A percentile compares a stretch with the other conserved stretches of the same genome.
Conservation (phyloP, 768 basidiomycete species). For the Boletus sensibilis region DNA sequence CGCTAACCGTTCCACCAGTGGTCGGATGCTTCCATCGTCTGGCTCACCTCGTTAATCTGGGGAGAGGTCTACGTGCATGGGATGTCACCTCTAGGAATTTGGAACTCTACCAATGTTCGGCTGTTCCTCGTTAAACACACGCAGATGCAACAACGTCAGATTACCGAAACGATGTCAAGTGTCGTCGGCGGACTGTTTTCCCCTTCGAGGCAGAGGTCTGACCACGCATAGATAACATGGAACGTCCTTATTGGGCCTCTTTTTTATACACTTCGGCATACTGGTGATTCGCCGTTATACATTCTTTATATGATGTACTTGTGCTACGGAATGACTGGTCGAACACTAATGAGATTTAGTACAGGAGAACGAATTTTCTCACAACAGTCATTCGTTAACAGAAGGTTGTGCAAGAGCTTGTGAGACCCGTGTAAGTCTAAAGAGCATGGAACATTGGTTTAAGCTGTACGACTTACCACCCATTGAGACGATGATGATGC, state of each 20-base stretch:
- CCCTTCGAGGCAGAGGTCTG: conserved; percentile 32
- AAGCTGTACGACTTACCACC: not conserved
- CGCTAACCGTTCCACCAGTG: conserved; percentile 49
- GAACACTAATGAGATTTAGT: not conserved
- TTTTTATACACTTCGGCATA: not conserved
- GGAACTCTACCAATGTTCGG: conserved; percentile 87
- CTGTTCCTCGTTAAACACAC: conserved; percentile 91
- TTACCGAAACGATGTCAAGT: conserved; percentile 75
- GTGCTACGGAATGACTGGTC: not conserved
- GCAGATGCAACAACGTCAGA: conserved; percentile 63
- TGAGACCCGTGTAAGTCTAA: not conserved
- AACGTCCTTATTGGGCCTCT: not conserved
- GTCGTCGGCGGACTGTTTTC: conserved; percentile 79
- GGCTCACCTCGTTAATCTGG: conserved; percentile 94
- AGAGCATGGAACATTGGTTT: not conserved
- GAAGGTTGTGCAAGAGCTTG: not conserved
- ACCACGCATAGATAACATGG: conserved; percentile 21
- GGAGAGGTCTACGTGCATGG: conserved; percentile 92
- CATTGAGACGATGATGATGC: not conserved
- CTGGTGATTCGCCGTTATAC: not conserved
- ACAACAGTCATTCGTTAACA: not conserved
- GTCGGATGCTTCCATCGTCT: conserved; percentile 88
- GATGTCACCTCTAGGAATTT: conserved; percentile 83
- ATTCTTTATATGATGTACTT: not conserved
- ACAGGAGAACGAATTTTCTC: not conserved